Base-by-base conservation (phyloP, 345 rosid genomes). In the Hibiscus mutabilis region DNA sequence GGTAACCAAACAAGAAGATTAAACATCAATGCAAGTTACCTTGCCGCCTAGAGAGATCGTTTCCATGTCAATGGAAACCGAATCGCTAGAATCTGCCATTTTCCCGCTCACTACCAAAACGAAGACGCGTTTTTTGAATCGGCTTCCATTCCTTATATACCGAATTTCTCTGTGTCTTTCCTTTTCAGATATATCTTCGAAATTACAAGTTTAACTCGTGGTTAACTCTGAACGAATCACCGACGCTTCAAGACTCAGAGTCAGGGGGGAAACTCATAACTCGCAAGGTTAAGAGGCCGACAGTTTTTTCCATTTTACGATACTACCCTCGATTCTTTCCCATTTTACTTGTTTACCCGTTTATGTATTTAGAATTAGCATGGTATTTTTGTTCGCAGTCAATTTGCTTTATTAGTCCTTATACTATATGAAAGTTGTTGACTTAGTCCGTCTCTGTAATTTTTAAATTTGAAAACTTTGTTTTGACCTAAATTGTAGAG, bases 31-130 rank as follows among this genome's bases (percentile, higher is more conserved):
- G 85, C 44, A 59, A 64, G 70, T 21, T 84, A 94, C 98, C 97
- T 91, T 89, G 71, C 88, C 88, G 61, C 86, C 78, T 27, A 79
- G 88, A 78, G 91, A 81, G 76, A 80, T 77, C 75, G 87, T 83
- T 60, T 91, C 96, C 89, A 91, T 83, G 66, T 89, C 95, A 72
- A 94, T 83, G 79, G 96, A 91, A 73, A 91, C 88, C 44, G 95
- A 89, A 84, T 82, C 96, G 84, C 92, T 91, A 53, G 96, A 91
- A 88, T 88, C 92, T 66, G 82, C 97, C 97, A 93, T 89, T 75
- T 89, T 52, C 33, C 62, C 33, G 68, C 56, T 61, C 66, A 68
- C 55, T 73, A 62, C 68, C 62, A 65, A 74, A 74, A 72, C 42
- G 76, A 73, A 71, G 53, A 46, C 67, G 68, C 73, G 62, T 62